phyloP scores from a whole-genome alignment of 441 rosid species.

The Flueggea neowawraea region DNA sequence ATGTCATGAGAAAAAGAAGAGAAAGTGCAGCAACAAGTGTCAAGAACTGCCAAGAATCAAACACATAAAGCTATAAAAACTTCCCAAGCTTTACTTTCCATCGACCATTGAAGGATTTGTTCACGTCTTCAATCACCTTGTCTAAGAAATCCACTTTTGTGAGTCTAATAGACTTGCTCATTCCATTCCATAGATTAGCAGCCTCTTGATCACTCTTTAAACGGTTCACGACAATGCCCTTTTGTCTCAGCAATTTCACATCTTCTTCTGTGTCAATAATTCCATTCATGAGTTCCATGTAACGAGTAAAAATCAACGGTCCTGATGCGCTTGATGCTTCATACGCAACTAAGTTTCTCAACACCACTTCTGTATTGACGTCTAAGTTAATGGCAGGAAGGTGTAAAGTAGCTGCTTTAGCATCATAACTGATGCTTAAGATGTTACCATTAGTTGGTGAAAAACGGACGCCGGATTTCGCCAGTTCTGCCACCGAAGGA shows the following conservation, averaged over 20 bases:
- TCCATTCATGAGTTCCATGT: constrained; percentile 75
- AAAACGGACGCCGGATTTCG: constrained; percentile 47
- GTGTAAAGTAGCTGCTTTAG: constrained; percentile 29
- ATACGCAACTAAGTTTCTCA: constrained; percentile 62
- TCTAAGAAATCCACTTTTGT: constrained; percentile 67
- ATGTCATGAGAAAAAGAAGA: constrained; percentile 40
- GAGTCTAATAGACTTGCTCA: constrained; percentile 63
- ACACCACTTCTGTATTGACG: constrained; percentile 46
- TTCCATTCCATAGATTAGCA: constrained; percentile 76
- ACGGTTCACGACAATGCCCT: constrained; percentile 25
- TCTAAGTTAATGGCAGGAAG: constrained; percentile 64
- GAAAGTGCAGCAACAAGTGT: constrained; percentile 43
- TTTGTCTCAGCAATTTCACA: constrained; percentile 49
- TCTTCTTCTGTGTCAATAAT: constrained; percentile 21
- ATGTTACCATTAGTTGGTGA: constrained; percentile 45
- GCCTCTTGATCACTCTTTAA: constrained; percentile 50
- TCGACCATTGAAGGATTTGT: constrained; percentile 5
- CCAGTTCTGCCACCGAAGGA: constrained; percentile 28
- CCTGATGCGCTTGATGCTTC: no score
- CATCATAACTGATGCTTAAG: constrained; percentile 42
- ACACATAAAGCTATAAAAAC: constrained; percentile 42
- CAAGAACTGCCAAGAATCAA: constrained; percentile 66
- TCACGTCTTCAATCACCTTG: constrained; percentile 69
- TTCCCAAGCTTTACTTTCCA: constrained; percentile 6
- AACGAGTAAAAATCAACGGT: constrained; percentile 45